These are phyloP conservation scores for Ramalina intermedia DNA, from an alignment of 495 filamentous ascomycete species.

Conservation along the genomic window DNA sequence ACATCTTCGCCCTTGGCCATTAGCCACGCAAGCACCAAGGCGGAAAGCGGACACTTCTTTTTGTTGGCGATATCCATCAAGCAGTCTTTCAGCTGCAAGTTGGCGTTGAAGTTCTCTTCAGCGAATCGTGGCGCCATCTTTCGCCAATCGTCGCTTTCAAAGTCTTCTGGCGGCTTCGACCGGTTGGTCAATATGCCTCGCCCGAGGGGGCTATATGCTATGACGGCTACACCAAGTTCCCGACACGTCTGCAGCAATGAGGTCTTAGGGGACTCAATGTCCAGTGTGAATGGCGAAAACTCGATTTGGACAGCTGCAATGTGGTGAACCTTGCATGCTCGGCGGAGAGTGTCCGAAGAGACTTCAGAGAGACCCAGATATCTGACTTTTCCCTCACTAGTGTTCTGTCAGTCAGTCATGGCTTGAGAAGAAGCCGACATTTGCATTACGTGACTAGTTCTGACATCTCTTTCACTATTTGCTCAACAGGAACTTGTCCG, in stretches of 20 bases:
- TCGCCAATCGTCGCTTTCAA: slow-evolving; percentile 26
- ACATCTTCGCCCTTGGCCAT: slow-evolving; percentile 45
- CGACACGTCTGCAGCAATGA: slow-evolving; percentile 38
- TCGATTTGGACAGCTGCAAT: slow-evolving; percentile 50
- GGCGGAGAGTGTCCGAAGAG: slow-evolving; percentile 39
- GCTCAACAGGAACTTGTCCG: slow-evolving; percentile 44
- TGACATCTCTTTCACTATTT: slow-evolving; percentile 39
- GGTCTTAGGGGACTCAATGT: slow-evolving; percentile 38
- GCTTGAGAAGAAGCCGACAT: neutral
- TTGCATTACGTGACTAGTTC: slow-evolving; percentile 7
- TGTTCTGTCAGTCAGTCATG: slow-evolving; percentile 2
- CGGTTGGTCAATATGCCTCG: slow-evolving; percentile 40
- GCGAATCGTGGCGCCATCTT: slow-evolving; percentile 30
- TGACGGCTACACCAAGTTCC: slow-evolving; percentile 45
- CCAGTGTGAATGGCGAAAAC: slow-evolving; percentile 44
- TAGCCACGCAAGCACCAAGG: slow-evolving; percentile 41
- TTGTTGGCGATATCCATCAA: slow-evolving; percentile 29
- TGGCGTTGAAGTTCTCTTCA: slow-evolving; percentile 36
- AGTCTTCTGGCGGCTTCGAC: slow-evolving; percentile 29
- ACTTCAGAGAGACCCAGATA: slow-evolving; percentile 40
- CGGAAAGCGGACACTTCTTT: slow-evolving; percentile 29
- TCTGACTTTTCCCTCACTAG: slow-evolving; percentile 35
- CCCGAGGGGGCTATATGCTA: slow-evolving; percentile 50
- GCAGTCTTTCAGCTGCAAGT: slow-evolving; percentile 30
- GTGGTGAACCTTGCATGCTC: slow-evolving; percentile 43